Base-by-base conservation (phyloP, 768 basidiomycete genomes). In the Rickenella mellea region DNA sequence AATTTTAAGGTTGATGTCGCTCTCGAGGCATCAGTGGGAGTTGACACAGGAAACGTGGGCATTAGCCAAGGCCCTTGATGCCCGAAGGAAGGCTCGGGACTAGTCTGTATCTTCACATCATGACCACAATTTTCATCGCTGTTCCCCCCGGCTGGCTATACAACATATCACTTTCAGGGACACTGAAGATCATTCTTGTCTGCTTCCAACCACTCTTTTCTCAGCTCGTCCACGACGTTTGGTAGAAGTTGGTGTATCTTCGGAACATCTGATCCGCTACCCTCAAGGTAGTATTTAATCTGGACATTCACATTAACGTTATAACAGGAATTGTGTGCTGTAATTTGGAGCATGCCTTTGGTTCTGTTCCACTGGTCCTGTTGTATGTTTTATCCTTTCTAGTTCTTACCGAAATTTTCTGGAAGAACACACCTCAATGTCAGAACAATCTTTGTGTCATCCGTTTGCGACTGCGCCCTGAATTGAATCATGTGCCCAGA, bases 221-320 rank as follows among this genome's bases (percentile, higher is more conserved):
- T 70, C 8, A 92, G 60, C 48, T 83, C 80, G 29, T 62, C 57
- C 2, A 84, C 71, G 0, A 86, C 79, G 30, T 55, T 56, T 4
- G 61, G 58, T n/a, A 92, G 67, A 27, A 76, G 57, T 4, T 48
- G 51, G 2, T 61, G 61, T 4, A 91, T 77, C 0, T 55, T 53
- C n/a, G 46, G 47, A 0, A 62, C 52, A 48, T 83, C 61, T 38
- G 57, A 65, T 0, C 87, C 86, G 38, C 66, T 73, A 9, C 85
- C 90, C 64, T 93, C 90, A 22, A 92, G 65, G 54, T 93, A 93
- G 58, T 83, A 89, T 56, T 93, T 93, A 63, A 91, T 86, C 84
- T 71, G 40, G 22, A 3, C 10, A 22, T 27, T 27, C 28, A 25
- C n/a, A 7, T 2, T 15, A 24, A 27, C 4, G 15, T 27, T 33